Evolutionary conservation across 176 grass and related monocot genomes (phyloP), one percentile per base, ranked within the genome.

Genomic region (Areca catechu): DNA sequence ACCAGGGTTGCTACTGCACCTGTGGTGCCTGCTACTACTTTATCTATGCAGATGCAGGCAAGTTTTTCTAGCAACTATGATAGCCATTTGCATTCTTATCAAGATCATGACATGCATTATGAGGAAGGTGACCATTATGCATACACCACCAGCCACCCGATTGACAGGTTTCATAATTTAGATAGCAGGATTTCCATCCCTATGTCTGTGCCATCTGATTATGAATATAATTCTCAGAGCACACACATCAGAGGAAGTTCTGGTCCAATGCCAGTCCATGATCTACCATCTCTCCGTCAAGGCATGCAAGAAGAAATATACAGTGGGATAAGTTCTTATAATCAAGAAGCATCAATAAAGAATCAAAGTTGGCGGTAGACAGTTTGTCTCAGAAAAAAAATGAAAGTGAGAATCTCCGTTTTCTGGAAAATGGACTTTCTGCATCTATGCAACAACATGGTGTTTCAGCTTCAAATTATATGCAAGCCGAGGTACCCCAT

Each of bases 141-240:
- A 16, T 81, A 74, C 24, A 22, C 64, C 34, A 54, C 59, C 29
- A 56, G 70, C 60, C 23, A 50, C 62, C 49, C 72, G 63, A 51
- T 15, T 59, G 89, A 85, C 48, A 85, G 37, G 50, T 72, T 73
- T 48, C 54, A 72, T 69, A 80, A 61, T 63, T 71, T 43, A 20
- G 67, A 75, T 48, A 65, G 24, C 25, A 82, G 72, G 56, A 59
- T 72, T 24, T 89, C 88, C 57, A 80, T 82, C 52, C 94, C 81
- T 68, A 24, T 85, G 25, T 85, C 80, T 22, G 20, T 57, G 20
- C 83, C 81, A 43, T 78, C 75, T 68, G 73, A 85, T 78, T 93
- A 76, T 76, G 74, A 22, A 57, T 88, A 74, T 60, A 16, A 37
- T 16, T 88, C 80, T 48, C 78, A 90, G 54, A 85, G 80, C 16